phyloP scores from a whole-genome alignment of 1,284 basidiomycete genomes.

The Pseudozyma hubeiensis region DNA sequence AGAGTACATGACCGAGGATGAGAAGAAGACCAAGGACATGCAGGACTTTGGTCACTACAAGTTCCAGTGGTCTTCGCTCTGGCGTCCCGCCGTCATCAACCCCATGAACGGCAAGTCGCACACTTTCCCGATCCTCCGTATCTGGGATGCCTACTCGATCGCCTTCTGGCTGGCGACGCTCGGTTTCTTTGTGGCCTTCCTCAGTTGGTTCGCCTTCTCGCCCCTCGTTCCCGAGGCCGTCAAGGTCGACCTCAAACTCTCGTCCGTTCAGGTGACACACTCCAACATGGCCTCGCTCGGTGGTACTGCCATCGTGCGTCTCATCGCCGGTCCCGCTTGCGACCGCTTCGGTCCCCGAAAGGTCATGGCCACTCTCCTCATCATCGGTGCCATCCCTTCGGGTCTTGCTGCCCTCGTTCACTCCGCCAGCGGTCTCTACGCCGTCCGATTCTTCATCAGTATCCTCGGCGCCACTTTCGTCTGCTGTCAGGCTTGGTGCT shows the following conservation, averaged over 20 bases:
- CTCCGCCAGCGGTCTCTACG: slow-evolving; percentile 72
- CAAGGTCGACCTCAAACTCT: slow-evolving; percentile 74
- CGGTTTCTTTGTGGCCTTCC: slow-evolving; percentile 71
- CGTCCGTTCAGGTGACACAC: slow-evolving; percentile 72
- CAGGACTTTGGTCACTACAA: slow-evolving; percentile 43
- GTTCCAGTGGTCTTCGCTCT: slow-evolving; percentile 66
- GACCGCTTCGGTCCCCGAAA: slow-evolving; percentile 74
- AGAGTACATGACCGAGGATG: slow-evolving; percentile 57
- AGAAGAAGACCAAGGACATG: slow-evolving; percentile 38
- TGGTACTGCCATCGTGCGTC: slow-evolving; percentile 73
- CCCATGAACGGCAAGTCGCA: slow-evolving; percentile 74
- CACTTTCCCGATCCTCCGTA: slow-evolving; percentile 74
- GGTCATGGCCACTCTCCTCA: slow-evolving; percentile 75
- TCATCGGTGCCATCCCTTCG: slow-evolving; percentile 76
- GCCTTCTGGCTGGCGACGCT: slow-evolving; percentile 72
- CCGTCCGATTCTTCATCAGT: slow-evolving; percentile 72
- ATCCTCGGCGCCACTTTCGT: slow-evolving; percentile 76
- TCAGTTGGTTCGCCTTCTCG: slow-evolving; percentile 78
- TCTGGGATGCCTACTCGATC: slow-evolving; percentile 73
- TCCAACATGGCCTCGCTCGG: slow-evolving; percentile 75
- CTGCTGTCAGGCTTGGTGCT: slow-evolving; percentile 74
- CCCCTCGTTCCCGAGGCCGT: slow-evolving; percentile 76
- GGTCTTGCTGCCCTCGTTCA: slow-evolving; percentile 75
- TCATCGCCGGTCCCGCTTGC: slow-evolving; percentile 74
- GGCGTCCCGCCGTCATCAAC: slow-evolving; percentile 70